These are phyloP conservation scores for Sarocladium strictum DNA, from an alignment of 2,329 filamentous ascomycete genomes.

Conservation along the genomic window DNA sequence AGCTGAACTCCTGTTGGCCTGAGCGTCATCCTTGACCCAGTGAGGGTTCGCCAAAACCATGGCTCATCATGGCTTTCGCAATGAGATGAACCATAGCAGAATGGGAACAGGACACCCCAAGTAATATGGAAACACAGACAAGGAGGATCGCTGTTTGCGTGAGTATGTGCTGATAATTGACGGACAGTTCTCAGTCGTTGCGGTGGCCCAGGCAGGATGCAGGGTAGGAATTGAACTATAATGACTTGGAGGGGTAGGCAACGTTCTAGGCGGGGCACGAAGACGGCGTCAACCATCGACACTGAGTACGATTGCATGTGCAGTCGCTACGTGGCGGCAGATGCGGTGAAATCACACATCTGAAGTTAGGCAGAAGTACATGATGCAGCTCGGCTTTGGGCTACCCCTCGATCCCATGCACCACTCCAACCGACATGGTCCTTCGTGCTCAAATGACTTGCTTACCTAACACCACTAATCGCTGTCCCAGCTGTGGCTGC, in stretches of 20 bases:
- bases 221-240: conserved; percentile 5
- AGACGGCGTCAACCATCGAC: background rate
- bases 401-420: background rate
- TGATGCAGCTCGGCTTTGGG: conserved; percentile 1
- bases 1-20: too few relatives aligned
- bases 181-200: background rate
- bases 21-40: too few relatives aligned
- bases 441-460: background rate
- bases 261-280: background rate
- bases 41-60: too few relatives aligned
- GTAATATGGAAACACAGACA: too few relatives aligned
- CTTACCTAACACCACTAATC: conserved; percentile 4
- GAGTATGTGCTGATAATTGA: too few relatives aligned
- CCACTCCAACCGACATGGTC: background rate
- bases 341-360: background rate
- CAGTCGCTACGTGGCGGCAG: background rate
- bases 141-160: too few relatives aligned
- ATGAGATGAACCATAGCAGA: too few relatives aligned
- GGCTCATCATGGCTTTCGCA: too few relatives aligned
- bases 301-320: background rate
- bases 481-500: background rate
- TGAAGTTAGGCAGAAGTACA: conserved; percentile 1
- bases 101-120: too few relatives aligned
- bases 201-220: background rate
- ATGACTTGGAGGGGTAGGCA: background rate